These are phyloP conservation scores for Vigna trinervia DNA, from an alignment of 306 rosid genomes.

Conservation along the genomic window DNA sequence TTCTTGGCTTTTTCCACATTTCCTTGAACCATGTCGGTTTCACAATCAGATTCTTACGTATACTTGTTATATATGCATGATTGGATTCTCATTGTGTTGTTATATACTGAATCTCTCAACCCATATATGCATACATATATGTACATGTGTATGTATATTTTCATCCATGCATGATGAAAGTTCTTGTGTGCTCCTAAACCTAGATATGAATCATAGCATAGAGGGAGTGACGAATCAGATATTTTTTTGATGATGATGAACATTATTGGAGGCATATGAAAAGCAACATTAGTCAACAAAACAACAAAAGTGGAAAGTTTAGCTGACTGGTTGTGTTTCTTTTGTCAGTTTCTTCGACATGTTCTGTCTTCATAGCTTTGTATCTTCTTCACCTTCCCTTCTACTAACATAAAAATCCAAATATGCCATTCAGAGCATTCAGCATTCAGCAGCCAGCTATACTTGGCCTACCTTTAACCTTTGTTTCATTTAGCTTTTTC, in stretches of 20 bases:
- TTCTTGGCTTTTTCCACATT: slow-evolving; percentile 7
- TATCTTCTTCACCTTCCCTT: background rate
- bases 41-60: background rate
- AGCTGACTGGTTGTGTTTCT: slow-evolving; percentile 20
- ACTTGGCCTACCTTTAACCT: slow-evolving; percentile 10
- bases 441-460: slow-evolving; percentile 10
- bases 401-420: background rate
- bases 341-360: slow-evolving; percentile 25
- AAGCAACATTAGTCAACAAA: slow-evolving; percentile 39
- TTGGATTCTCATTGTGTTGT: background rate
- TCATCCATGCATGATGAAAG: too few species aligned
- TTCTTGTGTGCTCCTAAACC: background rate
- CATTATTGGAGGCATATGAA: background rate
- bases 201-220: background rate
- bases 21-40: background rate
- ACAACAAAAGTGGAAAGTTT: slow-evolving; percentile 36
- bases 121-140: background rate
- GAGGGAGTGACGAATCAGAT: background rate
- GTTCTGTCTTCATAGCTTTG: slow-evolving; percentile 4
- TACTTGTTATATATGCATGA: background rate
- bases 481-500: slow-evolving; percentile 18
- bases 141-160: too few species aligned
- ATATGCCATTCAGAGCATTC: slow-evolving; percentile 2
- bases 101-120: too few species aligned
- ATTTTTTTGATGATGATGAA: background rate